Conservation (phyloP, 495 filamentous ascomycete genomes). For the Bacidia gigantensis region DNA sequence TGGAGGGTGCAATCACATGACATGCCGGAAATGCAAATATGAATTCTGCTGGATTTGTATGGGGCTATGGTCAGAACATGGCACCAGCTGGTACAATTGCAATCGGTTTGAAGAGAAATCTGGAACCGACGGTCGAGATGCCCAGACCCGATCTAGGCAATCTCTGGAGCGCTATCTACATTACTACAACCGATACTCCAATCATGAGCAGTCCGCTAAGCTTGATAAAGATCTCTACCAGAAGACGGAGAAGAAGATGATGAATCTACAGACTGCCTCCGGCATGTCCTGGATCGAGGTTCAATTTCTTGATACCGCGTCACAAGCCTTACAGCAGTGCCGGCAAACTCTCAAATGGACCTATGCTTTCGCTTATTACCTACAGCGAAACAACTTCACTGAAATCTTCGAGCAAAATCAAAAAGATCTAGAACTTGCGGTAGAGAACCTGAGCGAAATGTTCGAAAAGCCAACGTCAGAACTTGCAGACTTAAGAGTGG, state of each 20-base stretch:
- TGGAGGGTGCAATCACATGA: slow-evolving; percentile 99
- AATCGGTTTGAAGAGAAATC: slow-evolving; percentile 94
- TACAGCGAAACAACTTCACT: slow-evolving; percentile 86
- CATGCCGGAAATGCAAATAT: slow-evolving; percentile 93
- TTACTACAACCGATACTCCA: slow-evolving; percentile 97
- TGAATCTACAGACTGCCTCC: slow-evolving; percentile 76
- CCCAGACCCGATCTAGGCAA: slow-evolving; percentile 77
- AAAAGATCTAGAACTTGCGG: slow-evolving; percentile 92
- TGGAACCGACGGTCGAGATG: slow-evolving; percentile 74
- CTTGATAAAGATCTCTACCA: slow-evolving; percentile 90
- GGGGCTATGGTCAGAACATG: slow-evolving; percentile 96
- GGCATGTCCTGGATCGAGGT: slow-evolving; percentile 99
- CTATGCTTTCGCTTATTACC: slow-evolving; percentile 94
- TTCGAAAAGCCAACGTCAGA: slow-evolving; percentile 90
- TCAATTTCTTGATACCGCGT: slow-evolving; percentile 85
- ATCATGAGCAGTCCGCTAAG: slow-evolving; percentile 95
- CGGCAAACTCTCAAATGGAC: slow-evolving; percentile 98
- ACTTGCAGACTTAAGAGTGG: slow-evolving; percentile 73
- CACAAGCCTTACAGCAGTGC: slow-evolving; percentile 86
- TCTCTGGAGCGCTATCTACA: slow-evolving; percentile 89
- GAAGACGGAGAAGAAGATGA: slow-evolving; percentile 99
- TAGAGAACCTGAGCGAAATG: slow-evolving; percentile 90
- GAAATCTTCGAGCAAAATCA: slow-evolving; percentile 99
- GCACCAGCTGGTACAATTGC: slow-evolving; percentile 99
- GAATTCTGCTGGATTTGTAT: slow-evolving; percentile 99